Evolutionary conservation across 257 asterid species (phyloP), one percentile per base, ranked within the genome.

Genomic region (Solanum habrochaites): DNA sequence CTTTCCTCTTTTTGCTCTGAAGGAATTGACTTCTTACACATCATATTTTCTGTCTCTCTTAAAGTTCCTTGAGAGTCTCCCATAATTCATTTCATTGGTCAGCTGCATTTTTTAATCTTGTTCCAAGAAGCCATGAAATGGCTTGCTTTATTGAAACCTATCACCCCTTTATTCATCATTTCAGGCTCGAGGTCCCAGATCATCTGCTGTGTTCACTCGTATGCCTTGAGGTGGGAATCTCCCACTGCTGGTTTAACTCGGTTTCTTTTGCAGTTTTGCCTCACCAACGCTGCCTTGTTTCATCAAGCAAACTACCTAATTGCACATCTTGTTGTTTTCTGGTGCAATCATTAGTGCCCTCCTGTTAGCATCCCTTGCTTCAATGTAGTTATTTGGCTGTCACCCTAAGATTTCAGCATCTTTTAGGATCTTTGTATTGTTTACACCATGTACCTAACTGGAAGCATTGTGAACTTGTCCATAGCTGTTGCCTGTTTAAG

Each of bases 241-340:
- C 64, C n/a, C n/a, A 94, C 92, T 3, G 98, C 98, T 8, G 99
- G 98, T 90, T 95, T 97, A 37, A 97, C 99, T 43, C 93, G 14
- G 91, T 94, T 43, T 92, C 97, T 47, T 95, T 97, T 1, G 98
- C 99, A 92, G 97, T 47, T 95, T 97, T 1, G 98, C 99, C 93
- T 95, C 99, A 18, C n/a, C 87, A 11, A 95, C 90, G 56, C 98
- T 90, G 32, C 98, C 98, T 72, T 93, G 99, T 83, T 95, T 94
- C 98, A 95, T 95, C 29, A 93, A 89, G 83, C 99, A 95, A 43
- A 16, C 95, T 94, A 16, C 99, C 98, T 0, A 94, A 82, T 95
- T 95, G 90, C 96, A 95, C 98, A 94, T 95, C 86, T 94, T 97
- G 92, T 95, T 97, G 39, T 95, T 95, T 85, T 95, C 98, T 18